phyloP scores from a whole-genome alignment of 345 rosid species.

The Odontarrhena argentea region DNA sequence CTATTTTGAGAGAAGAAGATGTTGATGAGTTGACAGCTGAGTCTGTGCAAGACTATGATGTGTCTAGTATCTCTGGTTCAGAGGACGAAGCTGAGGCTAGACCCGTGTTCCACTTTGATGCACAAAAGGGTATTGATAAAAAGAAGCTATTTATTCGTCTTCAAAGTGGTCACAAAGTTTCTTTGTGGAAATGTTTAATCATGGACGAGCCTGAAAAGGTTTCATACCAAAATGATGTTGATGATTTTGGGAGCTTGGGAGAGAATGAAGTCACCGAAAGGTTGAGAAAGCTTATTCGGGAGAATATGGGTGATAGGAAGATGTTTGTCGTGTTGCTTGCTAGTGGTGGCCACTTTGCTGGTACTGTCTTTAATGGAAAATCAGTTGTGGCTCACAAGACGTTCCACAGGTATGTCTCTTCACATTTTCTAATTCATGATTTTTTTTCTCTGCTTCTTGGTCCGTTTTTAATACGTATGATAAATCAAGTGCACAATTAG shows the following conservation, averaged over 20 bases:
- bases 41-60: slow-evolving; percentile 72
- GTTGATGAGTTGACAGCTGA: slow-evolving; percentile 76
- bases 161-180: slow-evolving; percentile 68
- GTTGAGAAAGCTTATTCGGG: slow-evolving; percentile 50
- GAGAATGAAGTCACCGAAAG: slow-evolving; percentile 64
- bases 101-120: slow-evolving; percentile 35
- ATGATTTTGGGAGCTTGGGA: slow-evolving; percentile 35
- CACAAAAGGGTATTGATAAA: slow-evolving; percentile 44
- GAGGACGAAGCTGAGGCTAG: slow-evolving; percentile 78
- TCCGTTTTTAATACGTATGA: not conserved
- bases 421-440: not conserved
- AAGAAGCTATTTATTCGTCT: slow-evolving; percentile 70
- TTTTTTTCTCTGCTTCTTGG: not conserved
- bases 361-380: slow-evolving; percentile 76
- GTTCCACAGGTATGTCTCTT: slow-evolving; percentile 73
- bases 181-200: slow-evolving; percentile 72
- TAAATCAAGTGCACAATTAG: not conserved
- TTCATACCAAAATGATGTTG: slow-evolving; percentile 42
- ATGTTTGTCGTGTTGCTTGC: slow-evolving; percentile 79
- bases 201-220: slow-evolving; percentile 66
- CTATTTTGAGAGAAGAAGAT: slow-evolving; percentile 77
- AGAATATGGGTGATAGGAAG: slow-evolving; percentile 48
- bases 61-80: slow-evolving; percentile 93
- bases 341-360: slow-evolving; percentile 93
- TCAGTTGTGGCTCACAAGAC: slow-evolving; percentile 80